Percentiles rank a stretch among this genome's conserved stretches.
phyloP scores from a whole-genome alignment of 2,329 filamentous ascomycete genomes.

The Cercospora citrullina region DNA sequence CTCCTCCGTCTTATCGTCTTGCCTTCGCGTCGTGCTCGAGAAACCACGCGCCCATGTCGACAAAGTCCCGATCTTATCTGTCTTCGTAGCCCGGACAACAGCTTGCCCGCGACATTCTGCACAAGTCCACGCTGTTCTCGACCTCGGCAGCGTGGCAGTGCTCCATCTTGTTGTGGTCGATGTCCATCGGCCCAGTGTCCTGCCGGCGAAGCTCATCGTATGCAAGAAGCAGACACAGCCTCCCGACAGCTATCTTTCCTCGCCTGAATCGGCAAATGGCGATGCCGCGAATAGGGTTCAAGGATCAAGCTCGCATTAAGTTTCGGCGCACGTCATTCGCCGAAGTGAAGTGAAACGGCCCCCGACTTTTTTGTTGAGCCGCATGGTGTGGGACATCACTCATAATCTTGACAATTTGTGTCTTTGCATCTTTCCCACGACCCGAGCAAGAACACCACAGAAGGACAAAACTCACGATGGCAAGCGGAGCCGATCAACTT shows the following conservation, averaged over 20 bases:
- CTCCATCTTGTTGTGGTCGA: slow-evolving; percentile 7
- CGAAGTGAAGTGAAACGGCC: slow-evolving; percentile 11
- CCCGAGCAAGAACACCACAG: neutral
- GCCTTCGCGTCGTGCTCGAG: slow-evolving; percentile 17
- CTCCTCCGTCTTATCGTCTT: slow-evolving; percentile 13
- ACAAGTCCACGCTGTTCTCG: slow-evolving; percentile 25
- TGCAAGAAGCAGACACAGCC: neutral
- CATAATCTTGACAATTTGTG: slow-evolving; percentile 1
- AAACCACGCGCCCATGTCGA: slow-evolving; percentile 17
- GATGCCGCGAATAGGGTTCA: neutral
- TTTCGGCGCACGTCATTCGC: slow-evolving; percentile 6
- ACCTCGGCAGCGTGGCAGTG: neutral
- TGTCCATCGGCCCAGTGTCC: neutral
- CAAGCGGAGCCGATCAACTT: slow-evolving; percentile 36
- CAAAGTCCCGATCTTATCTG: neutral
- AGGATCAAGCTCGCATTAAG: slow-evolving; percentile 1
- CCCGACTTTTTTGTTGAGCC: slow-evolving; percentile 18
- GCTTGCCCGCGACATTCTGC: slow-evolving; percentile 24
- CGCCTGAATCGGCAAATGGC: neutral
- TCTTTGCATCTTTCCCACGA: neutral
- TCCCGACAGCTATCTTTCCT: neutral
- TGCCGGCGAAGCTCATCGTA: slow-evolving; percentile 1
- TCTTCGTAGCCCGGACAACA: neutral
- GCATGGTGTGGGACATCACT: slow-evolving; percentile 7
- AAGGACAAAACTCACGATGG: slow-evolving; percentile 12